phyloP scores from a whole-genome alignment of 192 early-diverging fungal genomes.

The Coemansia sp. region DNA sequence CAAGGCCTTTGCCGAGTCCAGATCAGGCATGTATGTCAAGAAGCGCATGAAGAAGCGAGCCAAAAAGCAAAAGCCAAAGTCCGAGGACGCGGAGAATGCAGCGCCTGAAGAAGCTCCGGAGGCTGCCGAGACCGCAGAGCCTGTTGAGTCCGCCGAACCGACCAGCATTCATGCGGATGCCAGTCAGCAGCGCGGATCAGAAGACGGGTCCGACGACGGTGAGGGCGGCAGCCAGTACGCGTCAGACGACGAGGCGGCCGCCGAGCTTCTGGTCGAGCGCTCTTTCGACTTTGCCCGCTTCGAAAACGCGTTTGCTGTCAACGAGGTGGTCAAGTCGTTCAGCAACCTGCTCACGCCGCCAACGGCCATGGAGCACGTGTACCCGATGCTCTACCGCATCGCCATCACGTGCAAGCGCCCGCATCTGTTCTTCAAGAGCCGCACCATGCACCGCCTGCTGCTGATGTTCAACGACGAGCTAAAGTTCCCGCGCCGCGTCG shows the following conservation, averaged over 20 bases:
- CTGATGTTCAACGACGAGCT: slow-evolving; percentile 32
- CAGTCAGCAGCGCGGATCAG: neutral
- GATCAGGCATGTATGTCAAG: slow-evolving; percentile 22
- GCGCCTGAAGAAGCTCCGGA: neutral
- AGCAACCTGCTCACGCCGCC: slow-evolving; percentile 32
- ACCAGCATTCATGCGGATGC: neutral
- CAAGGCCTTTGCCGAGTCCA: slow-evolving; percentile 19
- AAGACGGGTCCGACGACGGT: slow-evolving; percentile 5
- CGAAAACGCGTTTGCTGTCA: slow-evolving; percentile 33
- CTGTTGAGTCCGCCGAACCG: too few relatives aligned
- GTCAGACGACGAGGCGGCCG: slow-evolving; percentile 1
- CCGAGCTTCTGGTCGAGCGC: slow-evolving; percentile 28
- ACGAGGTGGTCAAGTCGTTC: slow-evolving; percentile 33
- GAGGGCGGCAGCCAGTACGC: slow-evolving; percentile 1
- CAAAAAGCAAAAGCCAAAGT: neutral
- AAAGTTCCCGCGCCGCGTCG: slow-evolving; percentile 14
- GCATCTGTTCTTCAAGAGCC: slow-evolving; percentile 35
- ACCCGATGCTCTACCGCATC: slow-evolving; percentile 40
- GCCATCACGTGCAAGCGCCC: slow-evolving; percentile 25
- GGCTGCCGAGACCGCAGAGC: neutral
- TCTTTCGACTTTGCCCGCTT: slow-evolving; percentile 25
- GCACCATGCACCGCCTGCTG: slow-evolving; percentile 24
- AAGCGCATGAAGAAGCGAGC: slow-evolving; percentile 16
- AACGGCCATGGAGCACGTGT: slow-evolving; percentile 29
- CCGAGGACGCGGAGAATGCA: neutral